Evolutionary conservation across 257 asterid genomes (phyloP), one percentile per base, ranked within the genome.

Genomic region (Forsythia viridissima): DNA sequence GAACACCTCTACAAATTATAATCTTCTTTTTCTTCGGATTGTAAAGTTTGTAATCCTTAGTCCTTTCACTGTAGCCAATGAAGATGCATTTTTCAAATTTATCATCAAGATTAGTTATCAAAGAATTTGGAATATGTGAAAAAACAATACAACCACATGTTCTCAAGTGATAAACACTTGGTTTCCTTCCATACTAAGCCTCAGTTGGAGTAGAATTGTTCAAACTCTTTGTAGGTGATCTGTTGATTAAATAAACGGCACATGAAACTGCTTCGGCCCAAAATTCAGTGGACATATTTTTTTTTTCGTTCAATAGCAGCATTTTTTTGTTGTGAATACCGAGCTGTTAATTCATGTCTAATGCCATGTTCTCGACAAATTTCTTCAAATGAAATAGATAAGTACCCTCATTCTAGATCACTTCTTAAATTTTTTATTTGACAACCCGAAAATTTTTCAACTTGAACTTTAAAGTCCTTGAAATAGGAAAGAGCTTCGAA

Each of bases 201-300:
- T 73, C 70, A 16, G 73, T 34, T n/a, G 57, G 75, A 51, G 78
- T 38, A 13, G 74, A 43, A 13, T 79, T n/a, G 0, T 73, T 6
- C 44, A 73, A 52, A 6, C 38, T 36, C 74, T 48, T 73, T 38
- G 79, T 65, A 15, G 79, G 71, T 68, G 46, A 73, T 40, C 51
- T 80, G 40, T 80, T 67, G 3, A 80, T 51, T 7, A 80, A 67
- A 34, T 69, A 80, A 40, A 80, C 36, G 30, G 3, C 72, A 39
- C 72, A 48, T 0, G 72, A 78, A 10, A 78, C 40, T 1, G 9
- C 76, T 71, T 78, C 67, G 18, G 20, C 73, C 46, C 67, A 59
- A 41, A 78, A 71, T 7, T 71, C 44, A 5, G 66, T 18, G 1
- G 66, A 66, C 48, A 78, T 52, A 71, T 52, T 52, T 34, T 52